These are phyloP conservation scores for Penicillium argentinense DNA, from an alignment of 495 filamentous ascomycete genomes.

Conservation along the genomic window DNA sequence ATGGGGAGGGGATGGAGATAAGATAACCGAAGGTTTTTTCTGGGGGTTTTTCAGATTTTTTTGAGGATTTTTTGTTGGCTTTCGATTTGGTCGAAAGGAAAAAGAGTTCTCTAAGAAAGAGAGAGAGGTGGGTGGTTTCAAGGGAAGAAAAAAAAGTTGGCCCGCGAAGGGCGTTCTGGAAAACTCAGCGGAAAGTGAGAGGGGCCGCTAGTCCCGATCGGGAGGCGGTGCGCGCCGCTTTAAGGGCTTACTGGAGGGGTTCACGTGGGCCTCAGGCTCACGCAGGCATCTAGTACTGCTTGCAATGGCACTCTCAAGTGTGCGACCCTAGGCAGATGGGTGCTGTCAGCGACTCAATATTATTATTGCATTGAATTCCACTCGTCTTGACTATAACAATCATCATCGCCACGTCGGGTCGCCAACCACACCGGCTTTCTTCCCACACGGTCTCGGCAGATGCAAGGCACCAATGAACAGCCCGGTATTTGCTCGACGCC, in stretches of 20 bases:
- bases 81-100: slow-evolving; percentile 46
- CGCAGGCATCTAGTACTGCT: no score
- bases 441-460: no score
- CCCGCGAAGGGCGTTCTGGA: slow-evolving; percentile 41
- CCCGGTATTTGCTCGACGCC: slow-evolving; percentile 23
- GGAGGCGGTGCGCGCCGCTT: slow-evolving; percentile 20
- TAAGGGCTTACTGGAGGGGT: slow-evolving; percentile 22
- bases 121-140: slow-evolving; percentile 37
- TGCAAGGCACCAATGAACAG: slow-evolving; percentile 14
- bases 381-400: no score
- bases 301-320: no score
- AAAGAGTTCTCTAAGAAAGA: slow-evolving; percentile 40
- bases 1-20: slow-evolving; percentile 34
- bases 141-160: slow-evolving; percentile 40
- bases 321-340: no score
- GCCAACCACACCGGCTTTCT: no score
- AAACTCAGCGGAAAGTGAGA: slow-evolving; percentile 37
- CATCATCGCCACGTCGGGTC: no score
- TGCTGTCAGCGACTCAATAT: no score
- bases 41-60: slow-evolving; percentile 41
- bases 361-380: background rate
- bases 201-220: slow-evolving; percentile 23
- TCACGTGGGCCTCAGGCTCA: background rate
- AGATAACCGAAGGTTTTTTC: slow-evolving; percentile 28
- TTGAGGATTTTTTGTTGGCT: slow-evolving; percentile 43